Percentiles rank a stretch among this genome's conserved stretches.
Conservation (phyloP, 2,329 filamentous ascomycete genomes). For the Nemania abortiva region DNA sequence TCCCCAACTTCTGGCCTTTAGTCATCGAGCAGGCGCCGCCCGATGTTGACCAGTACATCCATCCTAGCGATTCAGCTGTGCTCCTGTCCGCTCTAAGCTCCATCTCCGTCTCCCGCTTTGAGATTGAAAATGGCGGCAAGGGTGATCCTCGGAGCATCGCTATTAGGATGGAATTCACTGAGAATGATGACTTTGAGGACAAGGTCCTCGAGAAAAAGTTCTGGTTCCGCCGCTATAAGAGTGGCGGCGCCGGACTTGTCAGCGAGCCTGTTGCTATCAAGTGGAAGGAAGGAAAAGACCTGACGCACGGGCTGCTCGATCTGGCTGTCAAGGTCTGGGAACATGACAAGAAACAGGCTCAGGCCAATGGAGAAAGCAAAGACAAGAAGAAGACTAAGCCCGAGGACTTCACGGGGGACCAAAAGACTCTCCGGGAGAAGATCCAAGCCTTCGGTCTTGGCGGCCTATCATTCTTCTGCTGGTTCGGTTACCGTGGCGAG, state of each 20-base stretch:
- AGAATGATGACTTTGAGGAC: conserved; percentile 87
- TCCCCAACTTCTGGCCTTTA: conserved; percentile 93
- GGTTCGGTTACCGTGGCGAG: conserved; percentile 83
- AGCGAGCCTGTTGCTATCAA: conserved; percentile 89
- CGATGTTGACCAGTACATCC: conserved; percentile 89
- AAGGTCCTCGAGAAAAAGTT: conserved; percentile 89
- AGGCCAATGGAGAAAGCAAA: conserved; percentile 53
- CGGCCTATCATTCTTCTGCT: conserved; percentile 85
- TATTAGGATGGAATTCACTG: conserved; percentile 81
- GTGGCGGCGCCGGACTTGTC: conserved; percentile 81
- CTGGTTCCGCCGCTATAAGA: conserved; percentile 79
- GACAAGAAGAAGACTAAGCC: conserved; percentile 65
- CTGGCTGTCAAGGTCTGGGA: conserved; percentile 77
- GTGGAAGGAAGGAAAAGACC: conserved; percentile 88
- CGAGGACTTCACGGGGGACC: conserved; percentile 65
- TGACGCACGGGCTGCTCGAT: conserved; percentile 83
- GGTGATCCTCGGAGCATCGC: conserved; percentile 85
- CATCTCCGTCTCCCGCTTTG: conserved; percentile 82
- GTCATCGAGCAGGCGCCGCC: conserved; percentile 88
- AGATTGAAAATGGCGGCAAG: conserved; percentile 71
- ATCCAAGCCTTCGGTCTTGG: conserved; percentile 72
- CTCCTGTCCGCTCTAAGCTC: conserved; percentile 76
- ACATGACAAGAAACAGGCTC: conserved; percentile 63
- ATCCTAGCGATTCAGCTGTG: conserved; percentile 80
- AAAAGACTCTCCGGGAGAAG: conserved; percentile 66